phyloP scores from a whole-genome alignment of 2,329 filamentous ascomycete species.

The Trichoderma afroharzianum region DNA sequence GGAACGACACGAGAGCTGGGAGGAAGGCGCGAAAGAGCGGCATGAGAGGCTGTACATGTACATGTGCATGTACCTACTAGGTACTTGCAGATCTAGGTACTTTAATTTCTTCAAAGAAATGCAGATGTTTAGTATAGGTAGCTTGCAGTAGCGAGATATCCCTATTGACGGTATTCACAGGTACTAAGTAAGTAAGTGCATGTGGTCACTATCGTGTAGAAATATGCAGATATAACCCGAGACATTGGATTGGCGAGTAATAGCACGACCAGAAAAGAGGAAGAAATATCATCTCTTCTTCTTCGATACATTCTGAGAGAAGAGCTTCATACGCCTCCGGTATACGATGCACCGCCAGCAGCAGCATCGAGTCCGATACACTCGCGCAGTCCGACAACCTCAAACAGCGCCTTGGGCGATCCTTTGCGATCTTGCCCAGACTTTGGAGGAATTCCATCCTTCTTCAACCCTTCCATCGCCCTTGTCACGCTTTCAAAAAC shows the following conservation, averaged over 20 bases:
- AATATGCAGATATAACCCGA: neutral
- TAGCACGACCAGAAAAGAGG: neutral
- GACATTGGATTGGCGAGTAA: neutral
- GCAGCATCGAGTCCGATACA: conserved; percentile 1
- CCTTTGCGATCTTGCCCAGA: neutral
- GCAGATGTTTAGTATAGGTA: neutral
- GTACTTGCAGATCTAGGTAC: neutral
- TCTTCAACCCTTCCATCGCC: neutral
- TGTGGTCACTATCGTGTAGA: no score
- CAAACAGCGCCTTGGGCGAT: neutral
- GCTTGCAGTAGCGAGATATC: neutral
- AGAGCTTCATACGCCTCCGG: neutral
- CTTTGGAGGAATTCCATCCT: neutral
- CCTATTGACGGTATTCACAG: no score
- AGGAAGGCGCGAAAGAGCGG: neutral
- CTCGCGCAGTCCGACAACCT: conserved; percentile 5
- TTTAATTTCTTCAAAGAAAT: neutral
- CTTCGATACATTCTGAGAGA: neutral
- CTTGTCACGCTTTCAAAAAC: neutral
- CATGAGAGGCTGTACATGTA: neutral
- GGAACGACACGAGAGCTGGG: neutral
- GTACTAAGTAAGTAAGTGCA: no score
- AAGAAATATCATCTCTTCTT: neutral
- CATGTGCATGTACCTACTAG: neutral
- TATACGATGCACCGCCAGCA: neutral